Evolutionary conservation across 179 eudicot species (phyloP).

Genomic region (Heliamphora pulchella): DNA sequence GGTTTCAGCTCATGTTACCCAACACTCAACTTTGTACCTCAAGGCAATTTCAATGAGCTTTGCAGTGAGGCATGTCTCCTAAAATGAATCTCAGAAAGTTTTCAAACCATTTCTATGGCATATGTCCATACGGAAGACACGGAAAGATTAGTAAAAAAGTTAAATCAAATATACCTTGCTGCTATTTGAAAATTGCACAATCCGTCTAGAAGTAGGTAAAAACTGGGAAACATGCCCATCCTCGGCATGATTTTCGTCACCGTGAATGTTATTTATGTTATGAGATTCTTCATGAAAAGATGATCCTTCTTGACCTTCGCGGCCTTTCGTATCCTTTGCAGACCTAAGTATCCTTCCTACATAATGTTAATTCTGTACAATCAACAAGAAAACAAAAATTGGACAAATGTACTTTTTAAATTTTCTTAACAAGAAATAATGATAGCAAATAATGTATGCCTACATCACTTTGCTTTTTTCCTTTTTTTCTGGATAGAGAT

Average conservation of each 20-base stretch:
- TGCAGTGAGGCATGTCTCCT: background rate
- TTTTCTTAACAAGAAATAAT: background rate
- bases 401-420: background rate
- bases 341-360: constrained; percentile 80
- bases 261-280: constrained; percentile 19
- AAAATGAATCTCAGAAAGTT: background rate
- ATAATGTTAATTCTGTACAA: background rate
- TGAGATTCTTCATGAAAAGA: constrained; percentile 19
- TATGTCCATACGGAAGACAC: background rate
- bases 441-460: background rate
- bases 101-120: background rate
- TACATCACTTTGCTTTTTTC: background rate
- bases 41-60: background rate
- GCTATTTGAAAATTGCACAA: constrained; percentile 94
- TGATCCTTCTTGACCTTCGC: constrained; percentile 24
- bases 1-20: background rate
- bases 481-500: background rate
- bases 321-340: constrained; percentile 29
- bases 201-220: constrained; percentile 88
- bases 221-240: constrained; percentile 58
- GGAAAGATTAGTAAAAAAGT: background rate
- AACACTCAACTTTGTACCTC: background rate
- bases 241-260: constrained; percentile 23
- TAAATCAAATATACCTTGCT: constrained; percentile 52
- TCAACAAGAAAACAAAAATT: background rate